phyloP scores from a whole-genome alignment of 2,329 filamentous ascomycete species.

The Colletotrichum incanum region DNA sequence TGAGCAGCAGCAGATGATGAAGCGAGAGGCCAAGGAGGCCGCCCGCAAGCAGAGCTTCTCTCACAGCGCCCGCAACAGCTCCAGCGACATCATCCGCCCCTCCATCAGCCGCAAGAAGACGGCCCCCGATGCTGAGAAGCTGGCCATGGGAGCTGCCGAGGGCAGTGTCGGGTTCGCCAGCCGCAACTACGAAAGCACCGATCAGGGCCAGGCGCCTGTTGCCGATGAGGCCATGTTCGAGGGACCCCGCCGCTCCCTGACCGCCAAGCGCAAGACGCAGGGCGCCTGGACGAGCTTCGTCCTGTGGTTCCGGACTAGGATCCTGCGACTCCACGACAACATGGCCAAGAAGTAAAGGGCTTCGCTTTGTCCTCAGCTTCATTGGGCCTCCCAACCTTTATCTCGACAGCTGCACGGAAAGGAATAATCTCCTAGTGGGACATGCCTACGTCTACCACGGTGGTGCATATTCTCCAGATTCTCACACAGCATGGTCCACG shows the following conservation, averaged over 20 bases:
- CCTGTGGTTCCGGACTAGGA: conserved; percentile 74
- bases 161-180: conserved; percentile 55
- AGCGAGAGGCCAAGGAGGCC: conserved; percentile 43
- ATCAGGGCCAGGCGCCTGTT: conserved; percentile 51
- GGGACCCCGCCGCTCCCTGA: conserved; percentile 59
- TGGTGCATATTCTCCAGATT: no score
- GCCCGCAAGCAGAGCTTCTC: conserved; percentile 58
- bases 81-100: conserved; percentile 51
- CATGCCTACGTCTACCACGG: no score
- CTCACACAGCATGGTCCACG: conserved; percentile 4
- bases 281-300: conserved; percentile 75
- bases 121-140: conserved; percentile 57
- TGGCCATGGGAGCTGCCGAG: conserved; percentile 45
- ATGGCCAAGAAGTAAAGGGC: conserved; percentile 47
- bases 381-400: not conserved
- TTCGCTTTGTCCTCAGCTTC: not conserved
- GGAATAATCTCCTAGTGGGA: not conserved
- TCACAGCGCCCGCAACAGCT: conserved; percentile 51
- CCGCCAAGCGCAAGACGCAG: conserved; percentile 73
- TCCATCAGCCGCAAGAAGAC: conserved; percentile 50
- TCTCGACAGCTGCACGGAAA: not conserved
- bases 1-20: conserved; percentile 52
- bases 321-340: conserved; percentile 57
- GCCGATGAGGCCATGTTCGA: conserved; percentile 63
- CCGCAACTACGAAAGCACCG: conserved; percentile 63